Conservation (phyloP, 169 alveolate genomes). For the Plasmodium relictum region DNA sequence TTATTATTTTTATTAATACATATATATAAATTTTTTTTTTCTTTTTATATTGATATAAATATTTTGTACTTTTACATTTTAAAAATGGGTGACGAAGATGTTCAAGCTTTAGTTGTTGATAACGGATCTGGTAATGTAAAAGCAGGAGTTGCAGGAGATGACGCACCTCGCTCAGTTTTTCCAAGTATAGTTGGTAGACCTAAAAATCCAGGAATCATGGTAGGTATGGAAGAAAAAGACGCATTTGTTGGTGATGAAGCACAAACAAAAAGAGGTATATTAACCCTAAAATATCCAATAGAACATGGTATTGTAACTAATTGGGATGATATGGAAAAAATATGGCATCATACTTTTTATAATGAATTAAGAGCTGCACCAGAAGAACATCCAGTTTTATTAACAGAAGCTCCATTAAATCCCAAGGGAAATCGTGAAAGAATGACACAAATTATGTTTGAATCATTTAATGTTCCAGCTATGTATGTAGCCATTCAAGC, state of each 20-base stretch:
- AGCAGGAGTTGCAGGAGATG: conserved; percentile 99
- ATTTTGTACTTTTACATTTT: conserved; percentile 13
- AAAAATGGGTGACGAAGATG: conserved; percentile 77
- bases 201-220: conserved; percentile 95
- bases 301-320: conserved; percentile 99
- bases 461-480: conserved; percentile 98
- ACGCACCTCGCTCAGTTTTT: conserved; percentile 99
- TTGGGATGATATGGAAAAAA: conserved; percentile 99
- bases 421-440: conserved; percentile 98
- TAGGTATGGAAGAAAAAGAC: conserved; percentile 97
- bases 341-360: conserved; percentile 98
- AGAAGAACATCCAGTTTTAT: conserved; percentile 97
- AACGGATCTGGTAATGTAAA: conserved; percentile 99
- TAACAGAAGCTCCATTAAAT: conserved; percentile 98
- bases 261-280: conserved; percentile 97
- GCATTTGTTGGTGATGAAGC: conserved; percentile 99
- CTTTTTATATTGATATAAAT: not conserved
- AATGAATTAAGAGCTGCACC: conserved; percentile 97
- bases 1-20: not conserved
- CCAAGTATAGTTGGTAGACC: conserved; percentile 99
- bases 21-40: not conserved
- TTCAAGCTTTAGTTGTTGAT: conserved; percentile 97
- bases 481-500: conserved; percentile 98
- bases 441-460: conserved; percentile 98
- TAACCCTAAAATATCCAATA: conserved; percentile 97